Evolutionary conservation across 2,329 filamentous ascomycete species (phyloP).

Genomic region (Aspergillus jensenii): DNA sequence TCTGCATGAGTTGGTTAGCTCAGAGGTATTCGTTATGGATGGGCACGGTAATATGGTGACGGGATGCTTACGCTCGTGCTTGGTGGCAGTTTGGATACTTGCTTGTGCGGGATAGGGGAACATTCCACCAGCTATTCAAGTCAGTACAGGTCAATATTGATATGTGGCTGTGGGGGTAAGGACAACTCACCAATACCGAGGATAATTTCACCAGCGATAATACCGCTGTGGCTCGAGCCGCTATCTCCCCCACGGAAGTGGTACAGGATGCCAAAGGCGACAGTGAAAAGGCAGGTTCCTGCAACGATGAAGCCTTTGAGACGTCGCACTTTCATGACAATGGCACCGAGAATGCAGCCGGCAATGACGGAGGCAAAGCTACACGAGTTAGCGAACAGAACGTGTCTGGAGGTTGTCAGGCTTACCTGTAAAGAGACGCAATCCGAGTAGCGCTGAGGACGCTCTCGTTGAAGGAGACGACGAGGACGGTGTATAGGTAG

Average conservation of each 20-base stretch:
- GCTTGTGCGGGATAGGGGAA: slow-evolving; percentile 57
- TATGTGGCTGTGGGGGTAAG: no score
- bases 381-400: slow-evolving; percentile 1
- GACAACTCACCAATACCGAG: slow-evolving; percentile 53
- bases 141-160: no score
- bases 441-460: slow-evolving; percentile 59
- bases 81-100: slow-evolving; percentile 51
- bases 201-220: slow-evolving; percentile 63
- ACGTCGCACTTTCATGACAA: slow-evolving; percentile 58
- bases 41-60: neutral
- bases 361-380: slow-evolving; percentile 57
- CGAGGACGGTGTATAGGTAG: slow-evolving; percentile 63
- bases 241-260: slow-evolving; percentile 57
- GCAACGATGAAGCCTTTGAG: slow-evolving; percentile 64
- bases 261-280: slow-evolving; percentile 66
- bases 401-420: neutral
- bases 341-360: slow-evolving; percentile 56
- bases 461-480: slow-evolving; percentile 62
- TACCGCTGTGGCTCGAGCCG: slow-evolving; percentile 50
- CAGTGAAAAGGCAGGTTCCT: slow-evolving; percentile 61
- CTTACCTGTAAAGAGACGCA: slow-evolving; percentile 55
- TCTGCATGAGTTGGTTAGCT: slow-evolving; percentile 30
- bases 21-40: neutral
- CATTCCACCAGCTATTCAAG: slow-evolving; percentile 53
- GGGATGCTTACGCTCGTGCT: slow-evolving; percentile 44